Base-by-base conservation (phyloP, 1,139 yeast species). In the Wickerhamomyces sp. region DNA sequence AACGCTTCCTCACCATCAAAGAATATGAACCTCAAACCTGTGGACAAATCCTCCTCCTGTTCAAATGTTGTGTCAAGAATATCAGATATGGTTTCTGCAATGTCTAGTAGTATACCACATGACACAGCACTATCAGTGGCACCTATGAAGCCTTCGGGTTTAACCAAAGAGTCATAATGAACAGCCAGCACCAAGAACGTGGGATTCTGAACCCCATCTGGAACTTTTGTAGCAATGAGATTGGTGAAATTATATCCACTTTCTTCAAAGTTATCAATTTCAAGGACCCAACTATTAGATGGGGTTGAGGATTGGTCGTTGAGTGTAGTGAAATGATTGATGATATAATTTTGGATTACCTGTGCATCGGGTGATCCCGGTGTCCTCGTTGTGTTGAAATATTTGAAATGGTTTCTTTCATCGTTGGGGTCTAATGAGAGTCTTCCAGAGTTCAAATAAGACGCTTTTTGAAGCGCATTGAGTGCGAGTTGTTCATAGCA, bases 1-100 rank as follows among this genome's bases (percentile, higher is more conserved):
- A 72, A 47, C 0, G 82, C 80, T 45, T 75, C 81, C 45, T 75
- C 81, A 3, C 82, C 81, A 44, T 75, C 81, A 37, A 74, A 70
- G 46, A 75, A 74, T 1, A 75, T 55, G 10, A 75, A 49, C 42
- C 71, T 75, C 5, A 74, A 40, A 0, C 76, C 77, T 4, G 55
- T 38, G 12, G 52, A 49, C n/a, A n/a, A n/a, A 6, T 42, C 23
- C 19, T 36, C 33, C 36, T 42, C 33, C 33, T 30, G 34, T 17
- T 46, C 53, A 4, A 37, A 38, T 9, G 38, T 29, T 2, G 20
- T 22, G 4, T 55, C 50, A 20, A 64, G 28, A 4, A 53, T 40
- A 12, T 40, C 42, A 16, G 55, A 57, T 13, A 66, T 32, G 15
- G 58, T 58, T 34, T 59, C 51, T 6, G 75, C 71, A 3, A 68